Percentiles rank a stretch among this genome's conserved stretches.
Evolutionary conservation across 1,284 basidiomycete genomes (phyloP).

Genomic region (Ceratobasidium theobromae): DNA sequence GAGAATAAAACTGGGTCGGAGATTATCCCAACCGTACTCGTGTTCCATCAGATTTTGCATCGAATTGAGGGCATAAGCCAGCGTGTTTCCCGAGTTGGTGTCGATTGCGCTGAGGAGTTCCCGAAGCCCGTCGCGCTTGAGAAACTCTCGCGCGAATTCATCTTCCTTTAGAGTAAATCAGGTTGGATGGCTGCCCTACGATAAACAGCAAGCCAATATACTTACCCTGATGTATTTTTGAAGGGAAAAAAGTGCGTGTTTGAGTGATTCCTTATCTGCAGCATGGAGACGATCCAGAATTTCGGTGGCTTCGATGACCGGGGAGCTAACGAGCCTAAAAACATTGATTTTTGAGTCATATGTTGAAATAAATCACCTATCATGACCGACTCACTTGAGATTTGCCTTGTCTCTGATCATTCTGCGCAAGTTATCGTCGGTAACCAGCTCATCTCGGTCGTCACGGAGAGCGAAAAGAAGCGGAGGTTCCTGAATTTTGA

Average conservation of each 20-base stretch:
- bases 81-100: slow-evolving; percentile 74
- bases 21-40: slow-evolving; percentile 75
- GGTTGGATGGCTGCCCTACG: neutral
- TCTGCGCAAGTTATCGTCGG: slow-evolving; percentile 81
- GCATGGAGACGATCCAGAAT: slow-evolving; percentile 70
- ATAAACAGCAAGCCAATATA: slow-evolving; percentile 1
- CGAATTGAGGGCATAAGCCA: slow-evolving; percentile 81
- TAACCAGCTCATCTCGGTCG: slow-evolving; percentile 86
- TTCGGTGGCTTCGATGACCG: slow-evolving; percentile 78
- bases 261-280: slow-evolving; percentile 63
- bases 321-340: slow-evolving; percentile 75
- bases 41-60: slow-evolving; percentile 87
- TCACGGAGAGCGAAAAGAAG: slow-evolving; percentile 84
- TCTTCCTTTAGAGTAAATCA: slow-evolving; percentile 61
- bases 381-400: slow-evolving; percentile 67
- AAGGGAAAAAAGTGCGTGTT: slow-evolving; percentile 73
- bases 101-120: slow-evolving; percentile 77
- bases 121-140: slow-evolving; percentile 72
- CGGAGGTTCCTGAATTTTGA: slow-evolving; percentile 81
- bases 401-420: slow-evolving; percentile 79
- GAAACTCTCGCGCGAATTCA: slow-evolving; percentile 83
- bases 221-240: slow-evolving; percentile 79
- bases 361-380: neutral
- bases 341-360: neutral
- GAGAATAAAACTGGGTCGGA: slow-evolving; percentile 72